Evolutionary conservation across 257 asterid species (phyloP).

Genomic region (Nicotiana tabacum): DNA sequence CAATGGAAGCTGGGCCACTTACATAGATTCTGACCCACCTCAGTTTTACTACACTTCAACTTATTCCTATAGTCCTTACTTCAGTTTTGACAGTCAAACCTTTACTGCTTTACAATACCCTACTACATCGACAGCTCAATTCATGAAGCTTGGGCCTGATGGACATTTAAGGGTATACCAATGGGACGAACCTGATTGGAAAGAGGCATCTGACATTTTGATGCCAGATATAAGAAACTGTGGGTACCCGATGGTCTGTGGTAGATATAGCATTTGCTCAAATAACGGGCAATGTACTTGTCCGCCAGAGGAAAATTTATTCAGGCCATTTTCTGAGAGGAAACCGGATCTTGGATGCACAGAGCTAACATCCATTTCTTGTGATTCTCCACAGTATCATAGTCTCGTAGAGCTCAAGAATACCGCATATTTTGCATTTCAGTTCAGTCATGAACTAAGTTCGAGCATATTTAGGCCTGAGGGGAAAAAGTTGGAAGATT

Average conservation of each 20-base stretch:
- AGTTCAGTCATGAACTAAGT: background rate
- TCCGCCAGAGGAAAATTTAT: background rate
- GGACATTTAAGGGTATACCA: background rate
- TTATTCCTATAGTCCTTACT: background rate
- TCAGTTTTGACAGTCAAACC: background rate
- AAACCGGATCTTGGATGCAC: constrained; percentile 1
- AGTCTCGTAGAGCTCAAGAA: background rate
- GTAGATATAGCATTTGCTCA: background rate
- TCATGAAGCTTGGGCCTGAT: background rate
- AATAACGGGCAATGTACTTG: constrained; percentile 10
- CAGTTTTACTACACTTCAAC: background rate
- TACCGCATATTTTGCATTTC: background rate
- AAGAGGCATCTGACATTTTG: background rate
- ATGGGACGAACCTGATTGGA: background rate
- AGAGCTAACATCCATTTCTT: background rate
- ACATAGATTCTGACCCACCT: background rate
- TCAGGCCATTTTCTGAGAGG: background rate
- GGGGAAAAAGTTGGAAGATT: background rate
- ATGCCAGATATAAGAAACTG: background rate
- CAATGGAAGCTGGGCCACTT: background rate
- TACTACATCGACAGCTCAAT: background rate
- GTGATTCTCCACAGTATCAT: background rate
- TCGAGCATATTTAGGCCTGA: background rate
- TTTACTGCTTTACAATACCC: background rate
- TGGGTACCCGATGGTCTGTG: constrained; percentile 8